Evolutionary conservation across 148 eudicot species (phyloP).

Genomic region (Rhododendron kiyosumense): DNA sequence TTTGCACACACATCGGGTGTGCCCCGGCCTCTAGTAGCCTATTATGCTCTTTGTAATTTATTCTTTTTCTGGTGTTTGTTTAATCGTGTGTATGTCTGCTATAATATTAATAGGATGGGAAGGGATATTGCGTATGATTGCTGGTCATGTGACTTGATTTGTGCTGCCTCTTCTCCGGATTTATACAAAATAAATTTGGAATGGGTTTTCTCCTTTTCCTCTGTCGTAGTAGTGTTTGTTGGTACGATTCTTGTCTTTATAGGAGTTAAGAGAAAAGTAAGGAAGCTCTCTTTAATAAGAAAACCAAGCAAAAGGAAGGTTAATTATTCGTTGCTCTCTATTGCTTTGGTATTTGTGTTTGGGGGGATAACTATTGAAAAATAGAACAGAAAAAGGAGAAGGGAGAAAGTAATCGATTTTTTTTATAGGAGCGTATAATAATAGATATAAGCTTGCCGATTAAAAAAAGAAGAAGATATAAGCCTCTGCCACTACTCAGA

Average conservation of each 20-base stretch:
- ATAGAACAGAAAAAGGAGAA: not conserved
- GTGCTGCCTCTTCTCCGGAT: conserved; percentile 98
- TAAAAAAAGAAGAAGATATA: too few relatives aligned
- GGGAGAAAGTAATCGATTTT: not conserved
- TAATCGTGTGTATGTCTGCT: not conserved
- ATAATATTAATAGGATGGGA: conserved; percentile 67
- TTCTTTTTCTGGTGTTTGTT: not conserved
- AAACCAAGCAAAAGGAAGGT: not conserved
- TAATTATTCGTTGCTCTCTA: not conserved
- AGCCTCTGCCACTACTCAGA: not conserved
- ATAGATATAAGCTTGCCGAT: too few relatives aligned
- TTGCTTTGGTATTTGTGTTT: not conserved
- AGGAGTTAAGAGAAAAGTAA: not conserved
- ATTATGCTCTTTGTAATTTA: not conserved
- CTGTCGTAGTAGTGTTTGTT: not conserved
- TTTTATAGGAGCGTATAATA: not conserved
- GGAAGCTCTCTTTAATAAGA: not conserved
- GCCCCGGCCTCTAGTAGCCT: too few relatives aligned
- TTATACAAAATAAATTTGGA: conserved; percentile 84
- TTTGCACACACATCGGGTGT: too few relatives aligned
- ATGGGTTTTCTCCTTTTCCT: conserved; percentile 47
- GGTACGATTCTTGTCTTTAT: not conserved
- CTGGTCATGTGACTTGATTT: conserved; percentile 90
- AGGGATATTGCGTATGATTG: conserved; percentile 76
- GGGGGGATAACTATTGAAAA: not conserved